Evolutionary conservation across 768 basidiomycete genomes (phyloP).

Genomic region (Amanita exitialis): DNA sequence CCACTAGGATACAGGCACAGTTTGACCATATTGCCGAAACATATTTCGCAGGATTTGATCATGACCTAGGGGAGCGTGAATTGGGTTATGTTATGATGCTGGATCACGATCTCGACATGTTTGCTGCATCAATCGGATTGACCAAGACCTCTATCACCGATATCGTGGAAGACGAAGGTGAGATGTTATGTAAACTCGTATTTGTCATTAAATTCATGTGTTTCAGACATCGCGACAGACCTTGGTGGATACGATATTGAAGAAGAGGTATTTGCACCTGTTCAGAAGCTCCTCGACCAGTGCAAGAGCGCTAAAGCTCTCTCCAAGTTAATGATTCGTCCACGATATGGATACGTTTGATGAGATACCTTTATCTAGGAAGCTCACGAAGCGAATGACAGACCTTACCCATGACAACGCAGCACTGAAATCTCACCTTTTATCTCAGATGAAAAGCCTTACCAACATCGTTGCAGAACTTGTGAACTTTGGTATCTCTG

Average conservation of each 20-base stretch:
- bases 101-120: slow-evolving; percentile 90
- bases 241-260: slow-evolving; percentile 69
- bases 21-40: slow-evolving; percentile 89
- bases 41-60: slow-evolving; percentile 74
- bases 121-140: slow-evolving; percentile 84
- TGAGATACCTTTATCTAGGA: slow-evolving; percentile 36
- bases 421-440: slow-evolving; percentile 62
- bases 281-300: slow-evolving; percentile 75
- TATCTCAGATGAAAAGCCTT: slow-evolving; percentile 65
- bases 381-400: slow-evolving; percentile 78
- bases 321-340: slow-evolving; percentile 48
- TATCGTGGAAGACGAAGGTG: slow-evolving; percentile 72
- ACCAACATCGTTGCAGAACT: slow-evolving; percentile 68
- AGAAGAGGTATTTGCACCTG: slow-evolving; percentile 67
- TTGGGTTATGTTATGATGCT: slow-evolving; percentile 72
- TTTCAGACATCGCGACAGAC: slow-evolving; percentile 60
- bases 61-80: slow-evolving; percentile 85
- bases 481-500: slow-evolving; percentile 87
- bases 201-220: background rate
- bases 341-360: background rate
- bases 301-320: slow-evolving; percentile 72
- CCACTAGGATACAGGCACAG: slow-evolving; percentile 74
- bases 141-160: slow-evolving; percentile 78
- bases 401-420: slow-evolving; percentile 63
- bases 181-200: background rate